phyloP scores from a whole-genome alignment of 1,284 basidiomycete genomes.

The Porodaedalea pini region DNA sequence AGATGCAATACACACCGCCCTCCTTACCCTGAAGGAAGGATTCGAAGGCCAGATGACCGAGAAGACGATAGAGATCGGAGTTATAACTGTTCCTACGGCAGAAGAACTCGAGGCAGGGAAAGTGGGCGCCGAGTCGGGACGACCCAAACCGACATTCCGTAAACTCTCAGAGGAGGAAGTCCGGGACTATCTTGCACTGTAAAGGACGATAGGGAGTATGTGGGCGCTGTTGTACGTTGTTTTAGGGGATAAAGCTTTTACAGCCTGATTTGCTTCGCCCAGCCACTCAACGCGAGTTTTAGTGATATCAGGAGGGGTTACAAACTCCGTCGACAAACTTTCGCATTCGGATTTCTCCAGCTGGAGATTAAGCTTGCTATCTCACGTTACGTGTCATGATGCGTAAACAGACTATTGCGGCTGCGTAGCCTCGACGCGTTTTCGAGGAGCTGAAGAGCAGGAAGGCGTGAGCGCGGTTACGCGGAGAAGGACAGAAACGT shows the following conservation, averaged over 20 bases:
- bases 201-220: conserved; percentile 28
- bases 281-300: neutral
- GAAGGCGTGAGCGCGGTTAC: neutral
- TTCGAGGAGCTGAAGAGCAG: neutral
- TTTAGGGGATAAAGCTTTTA: conserved; percentile 9
- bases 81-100: conserved; percentile 82
- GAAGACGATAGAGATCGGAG: conserved; percentile 98
- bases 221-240: conserved; percentile 27
- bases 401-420: neutral
- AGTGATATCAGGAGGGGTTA: neutral
- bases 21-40: conserved; percentile 96
- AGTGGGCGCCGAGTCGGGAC: conserved; percentile 68
- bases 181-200: conserved; percentile 86
- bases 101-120: conserved; percentile 74
- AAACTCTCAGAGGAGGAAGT: conserved; percentile 94
- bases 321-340: neutral
- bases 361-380: conserved; percentile 8
- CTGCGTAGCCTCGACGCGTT: neutral
- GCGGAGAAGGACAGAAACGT: neutral
- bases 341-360: neutral
- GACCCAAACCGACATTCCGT: conserved; percentile 84
- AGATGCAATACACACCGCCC: conserved; percentile 99
- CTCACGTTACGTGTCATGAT: conserved; percentile 6
- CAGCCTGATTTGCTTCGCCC: conserved; percentile 8
- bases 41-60: conserved; percentile 99